phyloP scores from a whole-genome alignment of 169 alveolate genomes.

The Cryptosporidium sp. region DNA sequence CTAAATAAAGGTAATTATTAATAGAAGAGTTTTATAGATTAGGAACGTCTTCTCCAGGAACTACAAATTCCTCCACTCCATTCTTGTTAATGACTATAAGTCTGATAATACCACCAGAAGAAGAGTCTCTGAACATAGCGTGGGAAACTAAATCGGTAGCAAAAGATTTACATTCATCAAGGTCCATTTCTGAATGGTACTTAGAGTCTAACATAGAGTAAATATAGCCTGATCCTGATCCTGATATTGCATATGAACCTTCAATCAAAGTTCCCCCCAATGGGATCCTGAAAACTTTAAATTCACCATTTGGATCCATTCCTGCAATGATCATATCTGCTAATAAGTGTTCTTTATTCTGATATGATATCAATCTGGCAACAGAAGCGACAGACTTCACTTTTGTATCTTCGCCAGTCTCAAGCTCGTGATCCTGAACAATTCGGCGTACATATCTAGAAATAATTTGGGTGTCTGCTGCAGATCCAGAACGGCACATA shows the following conservation, averaged over 20 bases:
- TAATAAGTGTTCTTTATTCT: constrained; percentile 86
- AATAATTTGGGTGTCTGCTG: constrained; percentile 93
- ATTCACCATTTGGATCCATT: constrained; percentile 85
- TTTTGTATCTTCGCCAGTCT: constrained; percentile 69
- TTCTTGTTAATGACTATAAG: constrained; percentile 71
- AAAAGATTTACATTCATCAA: constrained; percentile 87
- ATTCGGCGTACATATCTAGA: constrained; percentile 54
- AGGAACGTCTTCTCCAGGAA: constrained; percentile 75
- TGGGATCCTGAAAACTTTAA: constrained; percentile 88
- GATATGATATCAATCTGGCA: constrained; percentile 85
- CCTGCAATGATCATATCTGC: constrained; percentile 94
- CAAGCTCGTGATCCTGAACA: constrained; percentile 67
- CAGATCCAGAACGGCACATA: constrained; percentile 93
- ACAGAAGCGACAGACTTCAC: constrained; percentile 85
- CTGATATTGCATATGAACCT: constrained; percentile 89
- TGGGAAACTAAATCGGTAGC: constrained; percentile 86
- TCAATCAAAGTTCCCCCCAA: constrained; percentile 91
- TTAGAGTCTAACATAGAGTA: constrained; percentile 88
- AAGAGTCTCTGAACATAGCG: constrained; percentile 92
- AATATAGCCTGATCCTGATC: constrained; percentile 93
- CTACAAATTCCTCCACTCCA: constrained; percentile 43
- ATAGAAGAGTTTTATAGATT: constrained; percentile 21
- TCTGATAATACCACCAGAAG: constrained; percentile 93
- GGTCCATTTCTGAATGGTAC: constrained; percentile 87
- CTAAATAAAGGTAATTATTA: background rate